phyloP scores from a whole-genome alignment of 805 yeast species.

The Pichia sporocuriosa region DNA sequence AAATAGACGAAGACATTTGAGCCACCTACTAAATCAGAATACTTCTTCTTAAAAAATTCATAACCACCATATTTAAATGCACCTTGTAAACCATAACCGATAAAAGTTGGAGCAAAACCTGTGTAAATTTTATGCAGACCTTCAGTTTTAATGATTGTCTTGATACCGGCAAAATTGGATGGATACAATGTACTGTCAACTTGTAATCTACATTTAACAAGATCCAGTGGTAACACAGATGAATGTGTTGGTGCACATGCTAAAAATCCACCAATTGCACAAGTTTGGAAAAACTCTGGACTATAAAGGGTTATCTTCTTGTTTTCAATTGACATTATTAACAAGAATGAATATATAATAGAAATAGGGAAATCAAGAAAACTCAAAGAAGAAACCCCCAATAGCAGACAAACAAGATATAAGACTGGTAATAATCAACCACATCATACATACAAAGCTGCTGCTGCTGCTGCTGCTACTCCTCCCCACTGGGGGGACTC shows the following conservation, averaged over 20 bases:
- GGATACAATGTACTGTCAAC: slow-evolving; percentile 68
- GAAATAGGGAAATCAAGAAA: no score
- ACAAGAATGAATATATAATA: no score
- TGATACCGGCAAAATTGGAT: slow-evolving; percentile 79
- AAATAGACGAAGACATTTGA: slow-evolving; percentile 68
- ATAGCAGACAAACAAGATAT: no score
- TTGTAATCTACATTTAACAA: slow-evolving; percentile 90
- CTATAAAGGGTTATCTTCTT: slow-evolving; percentile 47
- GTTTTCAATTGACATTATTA: slow-evolving; percentile 1
- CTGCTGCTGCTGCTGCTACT: neutral
- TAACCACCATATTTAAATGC: slow-evolving; percentile 96
- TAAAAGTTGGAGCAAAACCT: slow-evolving; percentile 86
- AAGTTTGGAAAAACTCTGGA: slow-evolving; percentile 60
- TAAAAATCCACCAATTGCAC: slow-evolving; percentile 69
- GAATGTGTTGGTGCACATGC: slow-evolving; percentile 99
- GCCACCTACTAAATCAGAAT: slow-evolving; percentile 60
- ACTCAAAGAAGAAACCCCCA: no score
- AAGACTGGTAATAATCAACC: neutral
- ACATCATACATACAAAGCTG: neutral
- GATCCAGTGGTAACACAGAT: slow-evolving; percentile 84
- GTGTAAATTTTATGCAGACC: slow-evolving; percentile 75
- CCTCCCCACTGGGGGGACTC: no score
- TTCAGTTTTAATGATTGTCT: slow-evolving; percentile 59
- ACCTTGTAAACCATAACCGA: slow-evolving; percentile 94
- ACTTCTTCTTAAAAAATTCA: slow-evolving; percentile 80